Conservation (phyloP, 805 yeast species). For the Candida railenensis region DNA sequence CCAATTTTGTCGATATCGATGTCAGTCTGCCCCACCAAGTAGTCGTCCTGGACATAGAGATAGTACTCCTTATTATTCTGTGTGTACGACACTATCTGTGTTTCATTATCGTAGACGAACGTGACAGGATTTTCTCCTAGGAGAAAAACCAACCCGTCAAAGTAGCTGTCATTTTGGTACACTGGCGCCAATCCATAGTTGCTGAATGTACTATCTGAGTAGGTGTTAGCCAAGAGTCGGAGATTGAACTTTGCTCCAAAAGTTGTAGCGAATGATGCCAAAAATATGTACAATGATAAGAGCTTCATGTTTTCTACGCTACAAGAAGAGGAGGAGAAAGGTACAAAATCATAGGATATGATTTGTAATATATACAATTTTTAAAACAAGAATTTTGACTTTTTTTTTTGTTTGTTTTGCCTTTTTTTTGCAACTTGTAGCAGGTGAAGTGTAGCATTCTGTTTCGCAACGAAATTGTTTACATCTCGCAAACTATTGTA, state of each 20-base stretch:
- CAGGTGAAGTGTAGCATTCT: background rate
- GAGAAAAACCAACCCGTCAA: background rate
- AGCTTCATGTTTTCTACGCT: background rate
- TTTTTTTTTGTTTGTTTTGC: background rate
- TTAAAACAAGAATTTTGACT: background rate
- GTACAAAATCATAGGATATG: no score
- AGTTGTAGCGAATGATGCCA: background rate
- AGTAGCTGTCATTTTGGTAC: background rate
- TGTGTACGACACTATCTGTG: background rate
- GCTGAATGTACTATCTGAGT: background rate
- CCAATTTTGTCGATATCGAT: background rate
- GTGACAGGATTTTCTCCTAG: background rate
- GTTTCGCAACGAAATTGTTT: background rate
- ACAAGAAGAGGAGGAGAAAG: no score
- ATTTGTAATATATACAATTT: no score
- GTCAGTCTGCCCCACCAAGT: slow-evolving; percentile 1
- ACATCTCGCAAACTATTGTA: no score
- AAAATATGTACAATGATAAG: background rate
- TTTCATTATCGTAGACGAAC: background rate
- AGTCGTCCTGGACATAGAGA: background rate
- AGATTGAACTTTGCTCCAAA: background rate
- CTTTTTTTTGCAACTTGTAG: background rate
- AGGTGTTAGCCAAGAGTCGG: background rate
- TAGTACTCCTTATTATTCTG: background rate
- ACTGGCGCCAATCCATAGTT: background rate